Percentiles rank a stretch among this genome's conserved stretches.
Conservation (phyloP, 2,329 filamentous ascomycete species). For the Didymella keratinophila region DNA sequence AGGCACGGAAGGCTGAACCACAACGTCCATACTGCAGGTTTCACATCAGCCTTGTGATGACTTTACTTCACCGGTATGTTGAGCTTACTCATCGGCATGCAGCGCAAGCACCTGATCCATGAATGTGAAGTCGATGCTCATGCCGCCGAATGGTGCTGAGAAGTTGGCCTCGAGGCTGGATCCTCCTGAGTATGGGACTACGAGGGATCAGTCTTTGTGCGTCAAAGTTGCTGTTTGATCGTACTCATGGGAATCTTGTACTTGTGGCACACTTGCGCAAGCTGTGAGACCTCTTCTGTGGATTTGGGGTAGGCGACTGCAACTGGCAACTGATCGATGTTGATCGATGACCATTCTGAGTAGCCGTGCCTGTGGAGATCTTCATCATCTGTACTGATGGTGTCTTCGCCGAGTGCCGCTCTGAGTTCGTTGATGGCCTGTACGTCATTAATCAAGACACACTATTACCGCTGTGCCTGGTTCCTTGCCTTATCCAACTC, state of each 20-base stretch:
- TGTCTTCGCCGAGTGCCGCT: constrained; percentile 62
- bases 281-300: constrained; percentile 69
- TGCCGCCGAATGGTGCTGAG: constrained; percentile 82
- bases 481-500: constrained; percentile 60
- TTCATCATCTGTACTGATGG: constrained; percentile 69
- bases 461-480: neutral
- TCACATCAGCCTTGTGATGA: constrained; percentile 29
- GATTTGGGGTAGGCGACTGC: constrained; percentile 70
- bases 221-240: constrained; percentile 5
- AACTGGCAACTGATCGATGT: constrained; percentile 68
- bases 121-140: constrained; percentile 86
- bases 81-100: constrained; percentile 73
- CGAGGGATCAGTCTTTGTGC: neutral
- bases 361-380: constrained; percentile 70
- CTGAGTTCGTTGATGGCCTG: constrained; percentile 66
- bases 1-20: constrained; percentile 89
- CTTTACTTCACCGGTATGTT: neutral
- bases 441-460: constrained; percentile 10
- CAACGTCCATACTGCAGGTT: constrained; percentile 74
- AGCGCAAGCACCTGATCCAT: constrained; percentile 86
- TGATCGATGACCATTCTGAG: constrained; percentile 75
- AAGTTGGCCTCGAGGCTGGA: constrained; percentile 91
- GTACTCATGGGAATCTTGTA: constrained; percentile 76
- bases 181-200: constrained; percentile 83
- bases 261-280: constrained; percentile 77